Conservation (phyloP, 345 rosid species). For the Sapria himalayana region DNA sequence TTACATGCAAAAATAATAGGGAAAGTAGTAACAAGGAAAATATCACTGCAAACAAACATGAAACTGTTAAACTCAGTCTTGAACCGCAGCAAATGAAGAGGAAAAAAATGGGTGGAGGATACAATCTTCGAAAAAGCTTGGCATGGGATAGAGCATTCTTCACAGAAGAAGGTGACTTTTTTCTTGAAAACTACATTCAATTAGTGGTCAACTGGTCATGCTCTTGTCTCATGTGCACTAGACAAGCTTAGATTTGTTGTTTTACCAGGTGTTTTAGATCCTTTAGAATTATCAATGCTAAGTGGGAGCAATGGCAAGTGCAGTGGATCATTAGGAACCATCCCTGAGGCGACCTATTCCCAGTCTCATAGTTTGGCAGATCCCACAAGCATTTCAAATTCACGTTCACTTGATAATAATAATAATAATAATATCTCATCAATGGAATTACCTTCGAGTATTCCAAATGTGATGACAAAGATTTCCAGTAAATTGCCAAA, state of each 20-base stretch:
- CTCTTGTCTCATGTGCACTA: background rate
- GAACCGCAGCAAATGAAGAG: constrained; percentile 74
- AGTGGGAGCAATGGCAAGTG: constrained; percentile 21
- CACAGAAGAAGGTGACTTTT: constrained; percentile 59
- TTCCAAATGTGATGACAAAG: constrained; percentile 16
- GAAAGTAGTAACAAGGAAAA: constrained; percentile 31
- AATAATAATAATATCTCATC: too few species aligned
- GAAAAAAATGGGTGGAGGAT: constrained; percentile 65
- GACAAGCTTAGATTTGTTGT: constrained; percentile 5
- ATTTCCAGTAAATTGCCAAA: constrained; percentile 11
- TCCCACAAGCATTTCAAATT: constrained; percentile 15
- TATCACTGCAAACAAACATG: constrained; percentile 19
- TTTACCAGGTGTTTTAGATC: constrained; percentile 42
- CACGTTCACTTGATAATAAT: constrained; percentile 25
- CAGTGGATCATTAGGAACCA: constrained; percentile 32
- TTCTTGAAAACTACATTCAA: background rate
- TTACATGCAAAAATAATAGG: too few species aligned
- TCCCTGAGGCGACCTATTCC: constrained; percentile 37
- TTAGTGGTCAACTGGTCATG: too few species aligned
- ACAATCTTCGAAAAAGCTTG: constrained; percentile 70
- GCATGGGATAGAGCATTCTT: constrained; percentile 83
- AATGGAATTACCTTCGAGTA: constrained; percentile 24
- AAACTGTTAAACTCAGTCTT: constrained; percentile 26
- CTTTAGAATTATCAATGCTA: constrained; percentile 47
- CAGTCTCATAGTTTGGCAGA: constrained; percentile 10